Evolutionary conservation across 31 red algal genomes (phyloP).

Genomic region (Bonnemaisonia californica): DNA sequence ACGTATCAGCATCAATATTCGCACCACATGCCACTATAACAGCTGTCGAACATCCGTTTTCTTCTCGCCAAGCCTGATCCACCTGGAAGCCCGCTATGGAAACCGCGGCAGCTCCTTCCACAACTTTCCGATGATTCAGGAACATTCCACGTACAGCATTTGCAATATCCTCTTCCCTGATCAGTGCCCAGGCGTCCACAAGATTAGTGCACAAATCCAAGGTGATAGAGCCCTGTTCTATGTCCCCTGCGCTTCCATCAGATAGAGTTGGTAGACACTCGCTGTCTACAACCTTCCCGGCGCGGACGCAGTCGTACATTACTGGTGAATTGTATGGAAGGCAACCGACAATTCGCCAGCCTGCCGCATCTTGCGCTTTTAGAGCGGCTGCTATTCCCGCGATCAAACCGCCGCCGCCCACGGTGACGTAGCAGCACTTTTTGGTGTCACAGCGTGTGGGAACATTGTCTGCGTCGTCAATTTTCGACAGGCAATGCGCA

Average conservation of each 20-base stretch:
- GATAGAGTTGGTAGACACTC: conserved; percentile 61
- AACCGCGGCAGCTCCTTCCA: conserved; percentile 79
- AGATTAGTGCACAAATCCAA: conserved; percentile 37
- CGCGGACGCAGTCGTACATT: conserved; percentile 71
- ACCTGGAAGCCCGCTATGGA: conserved; percentile 37
- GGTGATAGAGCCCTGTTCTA: conserved; percentile 56
- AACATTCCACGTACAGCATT: conserved; percentile 49
- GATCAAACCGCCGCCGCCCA: conserved; percentile 92
- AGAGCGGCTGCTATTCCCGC: conserved; percentile 71
- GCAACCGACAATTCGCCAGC: conserved; percentile 74
- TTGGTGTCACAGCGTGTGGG: conserved; percentile 10
- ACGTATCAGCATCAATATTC: conserved; percentile 46
- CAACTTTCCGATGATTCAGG: conserved; percentile 38
- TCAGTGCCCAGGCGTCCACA: conserved; percentile 69
- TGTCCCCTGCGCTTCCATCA: conserved; percentile 71
- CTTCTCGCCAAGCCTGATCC: conserved; percentile 30
- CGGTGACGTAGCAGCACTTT: conserved; percentile 78
- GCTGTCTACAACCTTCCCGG: conserved; percentile 24
- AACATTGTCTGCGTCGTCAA: background rate
- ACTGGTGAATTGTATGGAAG: conserved; percentile 69
- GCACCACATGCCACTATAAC: conserved; percentile 56
- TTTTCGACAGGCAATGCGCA: conserved; percentile 17
- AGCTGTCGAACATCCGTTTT: conserved; percentile 23
- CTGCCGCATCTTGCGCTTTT: conserved; percentile 39
- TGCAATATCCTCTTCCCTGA: conserved; percentile 61